These are phyloP conservation scores for Cylindrodendrum hubeiense DNA, from an alignment of 2,329 filamentous ascomycete species.

Conservation along the genomic window DNA sequence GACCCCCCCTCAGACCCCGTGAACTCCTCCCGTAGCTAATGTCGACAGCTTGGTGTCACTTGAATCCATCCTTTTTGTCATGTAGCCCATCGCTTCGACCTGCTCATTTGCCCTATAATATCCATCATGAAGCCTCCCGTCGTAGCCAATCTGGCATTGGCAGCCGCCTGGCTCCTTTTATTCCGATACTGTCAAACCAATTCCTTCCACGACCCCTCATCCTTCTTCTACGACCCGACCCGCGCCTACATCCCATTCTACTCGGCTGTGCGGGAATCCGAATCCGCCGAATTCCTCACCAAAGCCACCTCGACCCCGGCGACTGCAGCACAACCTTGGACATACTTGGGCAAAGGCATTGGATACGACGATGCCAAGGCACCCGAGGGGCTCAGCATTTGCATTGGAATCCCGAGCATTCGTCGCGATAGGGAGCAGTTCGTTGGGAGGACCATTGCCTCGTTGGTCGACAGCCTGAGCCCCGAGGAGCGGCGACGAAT, in stretches of 20 bases:
- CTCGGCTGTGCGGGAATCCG: constrained; percentile 36
- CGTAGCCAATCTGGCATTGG: constrained; percentile 14
- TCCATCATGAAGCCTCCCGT: constrained; percentile 11
- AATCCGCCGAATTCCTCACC: constrained; percentile 40
- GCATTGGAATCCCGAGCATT: constrained; percentile 47
- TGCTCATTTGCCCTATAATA: background rate
- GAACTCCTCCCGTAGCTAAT: background rate
- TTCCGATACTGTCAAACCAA: constrained; percentile 37
- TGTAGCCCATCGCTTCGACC: background rate
- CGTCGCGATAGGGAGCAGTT: constrained; percentile 43
- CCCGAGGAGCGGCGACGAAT: constrained; percentile 42
- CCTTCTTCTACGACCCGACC: constrained; percentile 40
- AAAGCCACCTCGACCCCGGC: background rate
- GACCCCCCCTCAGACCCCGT: background rate
- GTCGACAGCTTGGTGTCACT: constrained; percentile 1
- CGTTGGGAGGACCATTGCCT: constrained; percentile 41
- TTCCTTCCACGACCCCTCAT: constrained; percentile 43
- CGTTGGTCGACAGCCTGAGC: constrained; percentile 45
- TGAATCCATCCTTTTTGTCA: background rate
- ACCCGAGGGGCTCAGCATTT: constrained; percentile 30
- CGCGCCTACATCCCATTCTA: constrained; percentile 42
- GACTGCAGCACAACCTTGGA: constrained; percentile 17
- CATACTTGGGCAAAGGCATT: constrained; percentile 11
- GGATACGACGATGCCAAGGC: background rate
- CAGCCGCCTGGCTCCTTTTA: constrained; percentile 31